phyloP scores from a whole-genome alignment of 345 rosid species.

The Isatis tinctoria region DNA sequence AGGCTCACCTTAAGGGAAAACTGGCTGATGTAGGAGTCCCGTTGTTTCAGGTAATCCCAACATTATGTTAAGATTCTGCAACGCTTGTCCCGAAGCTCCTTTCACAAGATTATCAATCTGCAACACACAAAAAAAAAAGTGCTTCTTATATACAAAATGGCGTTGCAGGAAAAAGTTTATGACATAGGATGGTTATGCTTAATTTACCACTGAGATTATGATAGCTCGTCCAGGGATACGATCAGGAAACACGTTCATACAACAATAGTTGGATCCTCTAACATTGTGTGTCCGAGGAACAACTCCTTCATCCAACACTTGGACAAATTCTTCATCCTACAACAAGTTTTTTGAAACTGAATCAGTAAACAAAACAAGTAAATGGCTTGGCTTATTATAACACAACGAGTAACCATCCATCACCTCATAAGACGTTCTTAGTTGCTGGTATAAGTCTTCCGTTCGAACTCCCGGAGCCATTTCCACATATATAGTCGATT shows the following conservation, averaged over 20 bases:
- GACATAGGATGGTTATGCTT: background rate
- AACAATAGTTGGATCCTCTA: constrained; percentile 91
- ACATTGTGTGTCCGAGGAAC: constrained; percentile 81
- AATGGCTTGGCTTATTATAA: background rate
- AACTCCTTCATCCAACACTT: constrained; percentile 65
- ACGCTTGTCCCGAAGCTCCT: constrained; percentile 98
- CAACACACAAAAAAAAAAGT: background rate
- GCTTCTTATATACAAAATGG: background rate
- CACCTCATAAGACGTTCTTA: constrained; percentile 64
- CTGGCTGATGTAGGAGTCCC: constrained; percentile 68
- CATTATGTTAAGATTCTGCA: constrained; percentile 92
- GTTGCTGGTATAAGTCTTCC: constrained; percentile 59
- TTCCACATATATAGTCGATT: constrained; percentile 82
- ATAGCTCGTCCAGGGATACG: constrained; percentile 82
- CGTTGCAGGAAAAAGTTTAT: background rate
- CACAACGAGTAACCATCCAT: constrained; percentile 5
- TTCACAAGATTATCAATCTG: constrained; percentile 96
- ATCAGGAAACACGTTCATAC: constrained; percentile 83
- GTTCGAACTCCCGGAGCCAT: constrained; percentile 62
- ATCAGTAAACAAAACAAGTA: background rate
- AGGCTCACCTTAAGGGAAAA: constrained; percentile 55
- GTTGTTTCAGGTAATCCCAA: constrained; percentile 80
- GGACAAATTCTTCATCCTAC: constrained; percentile 85
- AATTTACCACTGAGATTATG: constrained; percentile 72
- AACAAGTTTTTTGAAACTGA: background rate